Conservation (phyloP, 2,329 filamentous ascomycete species). For the Colletotrichum lini region DNA sequence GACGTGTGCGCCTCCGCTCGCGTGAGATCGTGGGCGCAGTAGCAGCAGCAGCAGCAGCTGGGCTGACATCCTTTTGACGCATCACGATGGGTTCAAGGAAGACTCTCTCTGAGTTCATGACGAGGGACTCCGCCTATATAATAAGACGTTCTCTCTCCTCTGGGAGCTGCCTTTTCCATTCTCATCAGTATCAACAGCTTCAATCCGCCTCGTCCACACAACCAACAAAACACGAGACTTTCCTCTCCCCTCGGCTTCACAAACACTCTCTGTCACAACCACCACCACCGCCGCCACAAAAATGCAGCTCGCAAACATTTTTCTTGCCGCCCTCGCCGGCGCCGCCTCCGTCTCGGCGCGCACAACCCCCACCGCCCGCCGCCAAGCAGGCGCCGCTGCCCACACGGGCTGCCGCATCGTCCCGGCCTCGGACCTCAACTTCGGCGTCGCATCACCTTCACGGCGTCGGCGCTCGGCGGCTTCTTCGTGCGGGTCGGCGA, state of each 20-base stretch:
- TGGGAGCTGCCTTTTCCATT: background rate
- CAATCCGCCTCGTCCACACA: background rate
- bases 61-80: constrained; percentile 11
- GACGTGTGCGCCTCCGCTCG: background rate
- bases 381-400: constrained; percentile 2
- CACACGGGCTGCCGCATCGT: constrained; percentile 23
- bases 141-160: background rate
- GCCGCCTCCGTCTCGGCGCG: constrained; percentile 17
- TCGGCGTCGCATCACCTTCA: constrained; percentile 33
- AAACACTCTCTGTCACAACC: background rate
- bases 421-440: constrained; percentile 28
- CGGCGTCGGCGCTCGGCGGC: background rate
- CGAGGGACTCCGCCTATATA: constrained; percentile 9
- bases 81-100: background rate
- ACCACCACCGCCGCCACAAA: background rate
- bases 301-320: constrained; percentile 35
- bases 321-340: constrained; percentile 25
- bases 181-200: constrained; percentile 24
- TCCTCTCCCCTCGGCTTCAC: background rate
- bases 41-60: background rate
- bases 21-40: constrained; percentile 2
- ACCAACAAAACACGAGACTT: background rate
- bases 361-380: constrained; percentile 23
- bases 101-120: background rate
- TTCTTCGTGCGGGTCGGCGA: constrained; percentile 35